Base-by-base conservation (phyloP, 768 basidiomycete genomes). In the Mycena amicta region DNA sequence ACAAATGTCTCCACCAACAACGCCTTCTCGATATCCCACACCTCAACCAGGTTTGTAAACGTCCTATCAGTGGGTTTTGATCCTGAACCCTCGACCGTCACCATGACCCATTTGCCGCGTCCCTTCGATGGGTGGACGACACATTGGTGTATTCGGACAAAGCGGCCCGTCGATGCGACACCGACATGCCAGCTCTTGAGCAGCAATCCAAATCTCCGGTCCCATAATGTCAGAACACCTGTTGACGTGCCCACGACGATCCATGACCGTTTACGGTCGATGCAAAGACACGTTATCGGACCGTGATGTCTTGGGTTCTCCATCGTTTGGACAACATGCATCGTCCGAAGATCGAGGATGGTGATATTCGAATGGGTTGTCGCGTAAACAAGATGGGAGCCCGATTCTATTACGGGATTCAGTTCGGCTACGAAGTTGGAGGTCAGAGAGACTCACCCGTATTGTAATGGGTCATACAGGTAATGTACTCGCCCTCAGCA, bases 21-120 rank as follows among this genome's bases (percentile, higher is more conserved):
- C 0, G 85, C 83, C 63, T 86, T 87, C 72, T 96, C 94, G 52
- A 98, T 85, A 68, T 98, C 94, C 92, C 94, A 97, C 1, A 95
- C 90, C 68, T 97, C 93, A 5, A 93, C 77, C 43, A 94, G 70
- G 30, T 79, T 77, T 15, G 80, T 78, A 11, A 80, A 77, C 2
- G 78, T 65, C 6, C 72, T 74, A 55, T 83, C 80, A 3, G 67
- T 52, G 47, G 55, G 23, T n/a, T 29, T 73, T 11, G 66, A 66
- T 43, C 73, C 71, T 11, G 77, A 75, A 0, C 84, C 76, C 66
- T 90, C 90, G 16, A 89, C 73, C 0, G 94, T 85, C 43, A 97
- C 90, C 72, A 97, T 85, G 45, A 98, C 79, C 93, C 94, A 98
- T 49, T 89, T 87, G 0, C 94, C 94, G 59, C 86, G 85, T 20